Conservation (phyloP, 169 alveolate genomes). For the Eimeria brunetti region DNA sequence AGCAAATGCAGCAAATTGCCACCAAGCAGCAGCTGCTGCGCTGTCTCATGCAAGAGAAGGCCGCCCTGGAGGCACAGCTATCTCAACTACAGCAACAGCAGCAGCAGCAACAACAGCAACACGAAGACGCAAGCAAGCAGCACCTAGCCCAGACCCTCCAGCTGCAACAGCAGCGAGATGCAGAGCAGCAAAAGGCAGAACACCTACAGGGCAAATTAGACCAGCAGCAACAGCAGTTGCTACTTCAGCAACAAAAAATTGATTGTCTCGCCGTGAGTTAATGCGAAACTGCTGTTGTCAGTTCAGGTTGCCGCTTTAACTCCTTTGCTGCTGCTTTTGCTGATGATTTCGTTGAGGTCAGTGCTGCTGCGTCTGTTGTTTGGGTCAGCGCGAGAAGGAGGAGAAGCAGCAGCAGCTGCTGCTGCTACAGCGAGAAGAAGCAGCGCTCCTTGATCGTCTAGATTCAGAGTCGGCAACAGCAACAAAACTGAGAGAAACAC, state of each 20-base stretch:
- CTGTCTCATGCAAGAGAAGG: constrained; percentile 55
- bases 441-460: constrained; percentile 30
- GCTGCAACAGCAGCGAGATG: constrained; percentile 35
- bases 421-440: constrained; percentile 36
- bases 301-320: too few relatives aligned
- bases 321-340: neutral
- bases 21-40: constrained; percentile 68
- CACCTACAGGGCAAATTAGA: constrained; percentile 40
- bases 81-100: constrained; percentile 36
- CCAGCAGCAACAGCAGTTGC: constrained; percentile 58
- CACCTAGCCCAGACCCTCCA: constrained; percentile 41
- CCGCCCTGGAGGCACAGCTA: constrained; percentile 48
- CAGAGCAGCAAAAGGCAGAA: constrained; percentile 10
- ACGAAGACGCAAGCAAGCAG: constrained; percentile 34
- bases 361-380: constrained; percentile 13
- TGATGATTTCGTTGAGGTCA: neutral
- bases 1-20: constrained; percentile 50
- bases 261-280: neutral
- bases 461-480: constrained; percentile 34
- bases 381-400: constrained; percentile 43
- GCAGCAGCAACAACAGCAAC: constrained; percentile 27
- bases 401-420: constrained; percentile 44
- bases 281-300: neutral
- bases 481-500: constrained; percentile 20
- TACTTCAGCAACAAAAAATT: constrained; percentile 56